Evolutionary conservation across 345 rosid species (phyloP).

Genomic region (sweet orange (Citrus sinensis)): DNA sequence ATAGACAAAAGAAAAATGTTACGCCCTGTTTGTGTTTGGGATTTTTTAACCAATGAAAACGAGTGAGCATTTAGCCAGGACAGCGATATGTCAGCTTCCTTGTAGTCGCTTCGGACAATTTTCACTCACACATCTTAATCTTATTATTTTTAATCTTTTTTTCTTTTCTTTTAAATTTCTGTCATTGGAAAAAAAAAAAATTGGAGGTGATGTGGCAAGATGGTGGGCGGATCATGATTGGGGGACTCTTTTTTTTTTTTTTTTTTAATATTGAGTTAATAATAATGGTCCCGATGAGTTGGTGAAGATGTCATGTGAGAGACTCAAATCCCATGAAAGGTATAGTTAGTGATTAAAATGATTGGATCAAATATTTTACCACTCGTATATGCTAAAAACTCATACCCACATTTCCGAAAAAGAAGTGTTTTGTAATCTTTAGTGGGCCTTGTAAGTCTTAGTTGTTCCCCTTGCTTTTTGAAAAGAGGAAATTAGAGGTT

Average conservation of each 20-base stretch:
- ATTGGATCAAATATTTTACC: constrained; percentile 36
- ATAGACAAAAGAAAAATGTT: constrained; percentile 12
- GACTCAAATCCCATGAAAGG: constrained; percentile 35
- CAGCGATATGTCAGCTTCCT: constrained; percentile 26
- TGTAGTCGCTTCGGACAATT: constrained; percentile 15
- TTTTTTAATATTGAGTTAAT: not conserved
- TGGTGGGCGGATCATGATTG: constrained; percentile 19
- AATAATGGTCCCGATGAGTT: constrained; percentile 16
- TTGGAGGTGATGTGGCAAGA: not conserved
- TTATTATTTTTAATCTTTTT: too few species aligned
- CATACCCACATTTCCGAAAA: constrained; percentile 27
- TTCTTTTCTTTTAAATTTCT: too few species aligned
- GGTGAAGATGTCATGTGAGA: constrained; percentile 29
- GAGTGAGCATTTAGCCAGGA: not conserved
- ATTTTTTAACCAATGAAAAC: not conserved
- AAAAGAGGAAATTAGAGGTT: constrained; percentile 36
- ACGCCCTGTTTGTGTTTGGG: not conserved
- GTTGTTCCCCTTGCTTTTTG: constrained; percentile 29
- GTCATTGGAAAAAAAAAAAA: not conserved
- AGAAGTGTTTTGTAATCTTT: constrained; percentile 12
- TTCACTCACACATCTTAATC: not conserved
- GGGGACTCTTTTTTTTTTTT: not conserved
- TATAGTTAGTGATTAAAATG: constrained; percentile 36
- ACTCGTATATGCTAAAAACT: constrained; percentile 7
- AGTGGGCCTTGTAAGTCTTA: constrained; percentile 23